Conservation (phyloP, 192 early-diverging fungal species). For the Mortierella antarctica region DNA sequence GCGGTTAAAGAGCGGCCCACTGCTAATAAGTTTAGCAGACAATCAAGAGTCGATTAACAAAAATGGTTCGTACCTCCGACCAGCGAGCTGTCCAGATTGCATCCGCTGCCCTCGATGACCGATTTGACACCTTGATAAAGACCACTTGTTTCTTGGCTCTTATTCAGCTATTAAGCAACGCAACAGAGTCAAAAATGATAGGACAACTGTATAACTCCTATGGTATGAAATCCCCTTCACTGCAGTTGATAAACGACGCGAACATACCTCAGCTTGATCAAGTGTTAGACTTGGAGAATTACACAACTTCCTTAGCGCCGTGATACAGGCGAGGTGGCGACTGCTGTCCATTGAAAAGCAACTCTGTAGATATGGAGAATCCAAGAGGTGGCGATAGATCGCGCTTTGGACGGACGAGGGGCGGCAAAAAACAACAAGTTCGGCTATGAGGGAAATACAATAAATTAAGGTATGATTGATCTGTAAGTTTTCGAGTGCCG, state of each 20-base stretch:
- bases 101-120: neutral
- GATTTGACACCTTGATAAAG: constrained; percentile 22
- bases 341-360: constrained; percentile 45
- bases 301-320: constrained; percentile 57
- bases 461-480: neutral
- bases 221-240: too few relatives aligned
- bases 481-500: too few relatives aligned
- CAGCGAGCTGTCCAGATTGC: neutral
- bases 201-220: too few relatives aligned
- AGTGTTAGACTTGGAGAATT: constrained; percentile 40
- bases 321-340: constrained; percentile 59
- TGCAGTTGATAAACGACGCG: too few relatives aligned
- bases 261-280: constrained; percentile 29
- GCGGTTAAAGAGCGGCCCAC: neutral
- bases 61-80: constrained; percentile 22
- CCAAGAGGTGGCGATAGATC: constrained; percentile 49
- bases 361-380: constrained; percentile 25
- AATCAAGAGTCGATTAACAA: too few relatives aligned
- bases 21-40: neutral
- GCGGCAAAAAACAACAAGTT: constrained; percentile 65
- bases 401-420: constrained; percentile 56
- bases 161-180: constrained; percentile 7
- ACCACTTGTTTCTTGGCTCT: constrained; percentile 10
- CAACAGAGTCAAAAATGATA: too few relatives aligned
- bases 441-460: constrained; percentile 32